Evolutionary conservation across 176 grass and related monocot genomes (phyloP).

Genomic region (Melocanna baccifera): DNA sequence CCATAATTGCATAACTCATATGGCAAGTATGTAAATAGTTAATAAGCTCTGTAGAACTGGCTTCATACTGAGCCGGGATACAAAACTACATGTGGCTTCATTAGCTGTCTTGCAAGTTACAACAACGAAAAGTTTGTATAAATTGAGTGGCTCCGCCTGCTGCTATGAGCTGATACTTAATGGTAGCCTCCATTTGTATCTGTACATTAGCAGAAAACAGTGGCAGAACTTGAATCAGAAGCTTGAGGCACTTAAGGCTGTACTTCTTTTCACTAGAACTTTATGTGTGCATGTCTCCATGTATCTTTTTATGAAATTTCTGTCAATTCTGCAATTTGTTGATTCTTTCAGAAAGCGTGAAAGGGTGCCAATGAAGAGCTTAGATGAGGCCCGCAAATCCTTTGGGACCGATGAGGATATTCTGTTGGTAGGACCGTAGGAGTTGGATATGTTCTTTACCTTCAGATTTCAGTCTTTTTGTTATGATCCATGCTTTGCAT

Average conservation of each 20-base stretch:
- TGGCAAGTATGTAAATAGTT: neutral
- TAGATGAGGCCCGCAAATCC: conserved; percentile 90
- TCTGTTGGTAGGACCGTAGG: conserved; percentile 90
- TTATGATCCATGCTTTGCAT: neutral
- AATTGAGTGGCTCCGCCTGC: neutral
- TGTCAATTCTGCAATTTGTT: neutral
- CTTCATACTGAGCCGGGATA: neutral
- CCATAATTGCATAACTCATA: neutral
- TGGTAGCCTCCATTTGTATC: neutral
- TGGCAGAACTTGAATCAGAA: neutral
- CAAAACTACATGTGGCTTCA: neutral
- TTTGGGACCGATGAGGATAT: conserved; percentile 97
- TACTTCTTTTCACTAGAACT: neutral
- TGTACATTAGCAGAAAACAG: neutral
- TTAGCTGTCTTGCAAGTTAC: neutral
- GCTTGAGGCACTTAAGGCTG: neutral
- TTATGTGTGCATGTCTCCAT: neutral
- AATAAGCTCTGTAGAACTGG: neutral
- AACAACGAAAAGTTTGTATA: neutral
- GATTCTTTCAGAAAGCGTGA: conserved; percentile 61
- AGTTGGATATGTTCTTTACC: neutral
- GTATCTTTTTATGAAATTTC: neutral
- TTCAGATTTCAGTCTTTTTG: neutral
- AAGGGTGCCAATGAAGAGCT: conserved; percentile 69
- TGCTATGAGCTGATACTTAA: neutral